These are phyloP conservation scores for Yamadazyma insecticola DNA, from an alignment of 805 yeast species.

Conservation along the genomic window DNA sequence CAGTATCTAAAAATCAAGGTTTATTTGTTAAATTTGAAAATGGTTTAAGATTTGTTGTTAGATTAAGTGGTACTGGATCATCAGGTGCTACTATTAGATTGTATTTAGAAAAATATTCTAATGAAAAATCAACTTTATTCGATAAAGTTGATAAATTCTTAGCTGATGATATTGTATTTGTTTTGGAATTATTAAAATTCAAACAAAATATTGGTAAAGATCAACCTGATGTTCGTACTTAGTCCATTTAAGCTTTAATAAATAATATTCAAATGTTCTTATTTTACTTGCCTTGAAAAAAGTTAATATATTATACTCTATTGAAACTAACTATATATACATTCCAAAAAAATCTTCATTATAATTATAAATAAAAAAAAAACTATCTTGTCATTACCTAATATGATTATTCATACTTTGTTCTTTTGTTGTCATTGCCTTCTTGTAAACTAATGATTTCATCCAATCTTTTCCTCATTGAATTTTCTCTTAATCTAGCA, in stretches of 20 bases:
- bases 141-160: slow-evolving; percentile 65
- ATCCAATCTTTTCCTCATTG: slow-evolving; percentile 46
- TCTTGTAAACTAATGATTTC: slow-evolving; percentile 33
- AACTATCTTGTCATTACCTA: no score
- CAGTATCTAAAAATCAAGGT: slow-evolving; percentile 85
- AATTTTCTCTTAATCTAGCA: slow-evolving; percentile 45
- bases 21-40: slow-evolving; percentile 73
- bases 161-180: slow-evolving; percentile 53
- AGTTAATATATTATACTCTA: no score
- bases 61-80: slow-evolving; percentile 96
- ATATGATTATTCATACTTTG: slow-evolving; percentile 70
- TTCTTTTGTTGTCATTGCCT: slow-evolving; percentile 9
- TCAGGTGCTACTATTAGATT: slow-evolving; percentile 96
- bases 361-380: no score
- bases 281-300: no score
- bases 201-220: slow-evolving; percentile 72
- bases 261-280: no score
- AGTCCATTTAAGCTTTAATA: no score
- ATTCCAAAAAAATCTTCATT: no score
- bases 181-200: slow-evolving; percentile 66
- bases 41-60: slow-evolving; percentile 81
- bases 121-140: slow-evolving; percentile 47
- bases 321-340: no score
- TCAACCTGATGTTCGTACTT: slow-evolving; percentile 84
- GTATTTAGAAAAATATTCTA: slow-evolving; percentile 79